Conservation (phyloP, 2,329 filamentous ascomycete species). For the Alternaria postmessia region DNA sequence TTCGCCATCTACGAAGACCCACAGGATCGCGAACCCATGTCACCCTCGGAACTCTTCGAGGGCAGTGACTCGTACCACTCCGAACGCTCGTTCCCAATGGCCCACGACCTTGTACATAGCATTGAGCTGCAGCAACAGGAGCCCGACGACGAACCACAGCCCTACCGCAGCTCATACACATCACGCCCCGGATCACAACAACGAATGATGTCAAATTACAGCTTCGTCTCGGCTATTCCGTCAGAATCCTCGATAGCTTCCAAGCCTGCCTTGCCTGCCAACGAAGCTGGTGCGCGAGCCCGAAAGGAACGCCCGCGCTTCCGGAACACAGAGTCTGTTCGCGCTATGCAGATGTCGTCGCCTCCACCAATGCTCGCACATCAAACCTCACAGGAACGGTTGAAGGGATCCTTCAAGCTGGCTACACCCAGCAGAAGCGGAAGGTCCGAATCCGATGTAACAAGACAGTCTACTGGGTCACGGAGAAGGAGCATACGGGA, state of each 20-base stretch:
- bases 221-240: conserved; percentile 50
- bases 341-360: conserved; percentile 76
- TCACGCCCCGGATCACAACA: conserved; percentile 34
- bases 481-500: conserved; percentile 38
- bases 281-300: conserved; percentile 53
- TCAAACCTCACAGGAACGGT: conserved; percentile 41
- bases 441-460: conserved; percentile 42
- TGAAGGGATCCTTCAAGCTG: conserved; percentile 44
- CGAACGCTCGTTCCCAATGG: conserved; percentile 36
- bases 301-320: conserved; percentile 70
- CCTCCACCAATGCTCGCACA: conserved; percentile 50
- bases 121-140: conserved; percentile 39
- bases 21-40: conserved; percentile 41
- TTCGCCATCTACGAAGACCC: conserved; percentile 47
- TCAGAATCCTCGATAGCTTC: conserved; percentile 50
- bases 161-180: conserved; percentile 46
- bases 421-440: conserved; percentile 43
- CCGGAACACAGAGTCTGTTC: conserved; percentile 73
- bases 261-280: conserved; percentile 37
- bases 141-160: conserved; percentile 32
- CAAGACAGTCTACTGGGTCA: conserved; percentile 38
- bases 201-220: conserved; percentile 42
- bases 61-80: conserved; percentile 46
- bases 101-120: conserved; percentile 41
- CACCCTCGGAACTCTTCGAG: conserved; percentile 43